Conservation (phyloP, 2,329 filamentous ascomycete species). For the Erysiphe neolycopersici region DNA sequence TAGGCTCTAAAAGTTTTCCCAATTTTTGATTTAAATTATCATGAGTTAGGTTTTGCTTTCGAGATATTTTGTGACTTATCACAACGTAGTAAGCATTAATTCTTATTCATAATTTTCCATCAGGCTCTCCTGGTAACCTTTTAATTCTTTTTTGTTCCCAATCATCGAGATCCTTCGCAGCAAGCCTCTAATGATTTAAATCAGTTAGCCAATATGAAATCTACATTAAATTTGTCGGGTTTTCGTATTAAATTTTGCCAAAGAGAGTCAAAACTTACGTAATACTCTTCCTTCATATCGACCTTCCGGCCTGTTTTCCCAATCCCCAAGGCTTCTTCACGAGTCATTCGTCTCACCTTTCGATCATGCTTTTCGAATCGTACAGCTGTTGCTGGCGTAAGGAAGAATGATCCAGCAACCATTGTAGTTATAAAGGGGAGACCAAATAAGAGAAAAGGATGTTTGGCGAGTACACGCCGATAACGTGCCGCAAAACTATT, state of each 20-base stretch:
- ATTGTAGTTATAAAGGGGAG: slow-evolving; percentile 80
- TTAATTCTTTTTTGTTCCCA: slow-evolving; percentile 96
- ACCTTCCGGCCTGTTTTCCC: slow-evolving; percentile 43
- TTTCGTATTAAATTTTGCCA: background rate
- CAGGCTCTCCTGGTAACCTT: slow-evolving; percentile 66
- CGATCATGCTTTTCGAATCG: slow-evolving; percentile 85
- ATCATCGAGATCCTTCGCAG: slow-evolving; percentile 73
- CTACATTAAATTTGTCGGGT: background rate
- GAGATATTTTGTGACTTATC: no score
- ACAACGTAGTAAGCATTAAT: no score
- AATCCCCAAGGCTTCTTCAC: slow-evolving; percentile 67
- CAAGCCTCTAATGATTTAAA: slow-evolving; percentile 31
- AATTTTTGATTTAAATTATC: no score
- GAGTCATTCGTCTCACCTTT: slow-evolving; percentile 59
- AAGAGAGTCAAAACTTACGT: slow-evolving; percentile 27
- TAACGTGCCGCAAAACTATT: slow-evolving; percentile 51
- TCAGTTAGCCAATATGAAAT: slow-evolving; percentile 1
- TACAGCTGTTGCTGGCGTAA: slow-evolving; percentile 80
- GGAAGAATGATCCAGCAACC: slow-evolving; percentile 72
- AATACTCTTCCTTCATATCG: slow-evolving; percentile 67
- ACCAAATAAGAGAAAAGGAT: slow-evolving; percentile 80
- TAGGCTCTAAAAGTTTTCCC: no score
- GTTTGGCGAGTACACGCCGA: slow-evolving; percentile 43
- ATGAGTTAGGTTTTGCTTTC: no score
- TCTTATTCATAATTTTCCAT: slow-evolving; percentile 23